Conservation (phyloP, 305 asterid genomes). For the Caryopteris hybrid region DNA sequence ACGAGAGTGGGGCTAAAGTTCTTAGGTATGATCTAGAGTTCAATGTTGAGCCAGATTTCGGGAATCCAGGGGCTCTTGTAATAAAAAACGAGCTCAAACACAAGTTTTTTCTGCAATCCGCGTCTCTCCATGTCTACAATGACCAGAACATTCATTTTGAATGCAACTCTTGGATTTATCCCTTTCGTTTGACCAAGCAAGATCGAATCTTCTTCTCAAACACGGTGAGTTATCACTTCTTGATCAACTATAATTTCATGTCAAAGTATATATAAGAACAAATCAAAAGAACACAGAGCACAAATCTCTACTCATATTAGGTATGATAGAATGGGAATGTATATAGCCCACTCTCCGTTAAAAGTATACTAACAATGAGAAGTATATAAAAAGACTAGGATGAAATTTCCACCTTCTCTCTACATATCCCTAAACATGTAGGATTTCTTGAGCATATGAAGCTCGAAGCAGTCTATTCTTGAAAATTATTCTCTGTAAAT, state of each 20-base stretch:
- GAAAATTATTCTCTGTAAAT: no score
- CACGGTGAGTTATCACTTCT: slow-evolving; percentile 25
- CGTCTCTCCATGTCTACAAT: slow-evolving; percentile 20
- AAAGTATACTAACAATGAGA: no score
- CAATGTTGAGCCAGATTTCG: slow-evolving; percentile 27
- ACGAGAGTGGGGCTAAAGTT: slow-evolving; percentile 6
- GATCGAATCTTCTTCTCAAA: slow-evolving; percentile 43
- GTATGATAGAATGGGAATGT: no score
- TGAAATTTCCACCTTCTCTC: no score
- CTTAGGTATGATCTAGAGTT: slow-evolving; percentile 26
- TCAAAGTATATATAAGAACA: neutral
- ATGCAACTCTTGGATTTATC: slow-evolving; percentile 48
- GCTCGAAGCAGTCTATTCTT: no score
- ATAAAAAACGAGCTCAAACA: slow-evolving; percentile 32
- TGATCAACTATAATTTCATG: neutral
- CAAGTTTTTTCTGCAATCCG: slow-evolving; percentile 34
- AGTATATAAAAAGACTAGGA: no score
- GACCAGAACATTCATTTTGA: slow-evolving; percentile 29
- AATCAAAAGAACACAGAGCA: neutral
- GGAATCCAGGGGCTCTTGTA: slow-evolving; percentile 33
- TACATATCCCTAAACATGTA: no score
- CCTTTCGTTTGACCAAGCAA: slow-evolving; percentile 26
- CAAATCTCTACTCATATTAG: no score
- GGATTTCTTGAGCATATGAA: no score
- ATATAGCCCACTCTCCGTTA: no score